Conservation (phyloP, 495 filamentous ascomycete species). For the Trichoderma asperelloides region DNA sequence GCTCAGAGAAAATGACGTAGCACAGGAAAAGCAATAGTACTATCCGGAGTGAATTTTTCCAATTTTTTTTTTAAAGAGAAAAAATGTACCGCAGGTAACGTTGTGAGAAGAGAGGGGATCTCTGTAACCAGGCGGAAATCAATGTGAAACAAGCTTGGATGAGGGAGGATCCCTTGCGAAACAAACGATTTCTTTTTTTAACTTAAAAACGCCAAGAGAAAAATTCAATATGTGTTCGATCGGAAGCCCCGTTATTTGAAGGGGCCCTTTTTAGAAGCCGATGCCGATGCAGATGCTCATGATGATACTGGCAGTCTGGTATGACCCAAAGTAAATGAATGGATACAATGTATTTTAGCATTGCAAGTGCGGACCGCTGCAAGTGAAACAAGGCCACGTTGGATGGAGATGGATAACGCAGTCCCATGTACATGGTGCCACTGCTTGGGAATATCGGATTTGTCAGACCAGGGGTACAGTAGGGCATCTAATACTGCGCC, state of each 20-base stretch:
- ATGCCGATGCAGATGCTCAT: no score
- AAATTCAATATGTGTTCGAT: no score
- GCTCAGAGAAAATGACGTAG: background rate
- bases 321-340: background rate
- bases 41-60: background rate
- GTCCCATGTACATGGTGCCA: background rate
- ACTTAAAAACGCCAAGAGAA: no score
- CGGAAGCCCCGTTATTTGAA: no score
- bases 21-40: background rate
- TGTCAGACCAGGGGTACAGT: background rate
- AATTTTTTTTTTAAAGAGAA: background rate
- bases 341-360: background rate
- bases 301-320: no score
- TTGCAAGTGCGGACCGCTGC: background rate
- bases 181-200: background rate
- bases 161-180: background rate
- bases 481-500: background rate
- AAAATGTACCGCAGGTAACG: background rate
- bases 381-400: background rate
- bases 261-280: no score
- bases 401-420: background rate
- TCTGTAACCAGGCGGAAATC: background rate
- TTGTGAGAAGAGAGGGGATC: background rate
- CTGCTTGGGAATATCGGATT: background rate
- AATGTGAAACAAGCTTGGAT: background rate